Base-by-base conservation (phyloP, 352 stramenopile genomes). In the Phytophthora litchii region DNA sequence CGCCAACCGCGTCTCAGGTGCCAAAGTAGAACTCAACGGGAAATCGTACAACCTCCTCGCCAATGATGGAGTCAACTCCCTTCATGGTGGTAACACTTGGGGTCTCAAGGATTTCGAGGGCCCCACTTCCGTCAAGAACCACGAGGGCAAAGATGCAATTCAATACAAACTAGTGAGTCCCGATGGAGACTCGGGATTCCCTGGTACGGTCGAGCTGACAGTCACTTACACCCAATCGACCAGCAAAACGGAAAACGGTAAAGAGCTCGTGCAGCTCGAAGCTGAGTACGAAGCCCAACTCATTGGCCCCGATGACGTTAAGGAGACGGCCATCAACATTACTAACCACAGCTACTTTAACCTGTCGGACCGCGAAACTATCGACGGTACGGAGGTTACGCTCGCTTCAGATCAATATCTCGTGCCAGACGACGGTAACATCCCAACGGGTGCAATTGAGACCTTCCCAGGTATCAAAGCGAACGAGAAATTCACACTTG, bases 291-390 rank as follows among this genome's bases (percentile, higher is more conserved):
- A 70, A 34, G 61, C 54, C 2, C 27, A 65, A n/a, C 61, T 70
- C 9, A 36, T 58, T 4, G 61, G 61, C 13, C 54, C 61, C n/a
- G 61, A 61, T 2, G 61, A 65, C 29, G 42, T 70, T 34, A 36
- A 60, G 35, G 61, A 70, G 61, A 70, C 61, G 27, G 54, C 61
- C 41, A 70, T 70, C 27, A 70, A 70, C 54, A 65, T 70, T 41
- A 70, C 61, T 16, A 70, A 70, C 48, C 61, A 70, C 61, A 70
- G 61, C 41, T 70, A 70, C 48, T 70, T 70, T 41, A 70, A 61
- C 47, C 46, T 70, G 34, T 70, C 61, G 41, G 54, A 57, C 29
- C 54, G 61, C 14, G 61, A 61, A n/a, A 70, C 61, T 29, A 70
- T 70, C 61, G 61, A 70, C 36, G 61, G 54, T 2, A 70, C 61